Conservation (phyloP, 257 asterid species). For the Anisodus acutangulus region DNA sequence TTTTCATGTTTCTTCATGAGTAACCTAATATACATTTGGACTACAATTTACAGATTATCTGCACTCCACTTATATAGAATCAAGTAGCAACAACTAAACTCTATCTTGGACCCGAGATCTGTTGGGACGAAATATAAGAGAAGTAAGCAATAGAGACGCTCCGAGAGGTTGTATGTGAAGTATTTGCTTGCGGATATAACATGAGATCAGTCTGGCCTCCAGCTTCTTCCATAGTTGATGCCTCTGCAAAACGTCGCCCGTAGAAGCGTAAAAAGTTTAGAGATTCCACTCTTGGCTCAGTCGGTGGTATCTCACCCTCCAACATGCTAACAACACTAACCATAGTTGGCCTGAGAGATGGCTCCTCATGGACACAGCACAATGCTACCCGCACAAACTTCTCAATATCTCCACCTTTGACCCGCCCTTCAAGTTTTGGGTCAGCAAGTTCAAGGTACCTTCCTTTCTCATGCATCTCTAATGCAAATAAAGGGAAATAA, state of each 20-base stretch:
- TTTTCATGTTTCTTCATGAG: conserved; percentile 6
- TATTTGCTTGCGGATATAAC: conserved; percentile 46
- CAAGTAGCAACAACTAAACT: background rate
- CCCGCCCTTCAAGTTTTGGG: conserved; percentile 59
- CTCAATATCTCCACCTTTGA: conserved; percentile 57
- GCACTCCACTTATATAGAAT: conserved; percentile 3
- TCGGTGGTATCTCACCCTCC: conserved; percentile 55
- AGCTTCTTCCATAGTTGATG: conserved; percentile 43
- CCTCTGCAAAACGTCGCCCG: conserved; percentile 70
- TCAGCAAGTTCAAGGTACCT: conserved; percentile 73
- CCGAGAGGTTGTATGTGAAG: conserved; percentile 51
- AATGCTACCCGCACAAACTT: conserved; percentile 65
- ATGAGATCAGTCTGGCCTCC: conserved; percentile 39
- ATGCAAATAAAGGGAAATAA: conserved; percentile 66
- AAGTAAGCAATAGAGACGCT: conserved; percentile 37
- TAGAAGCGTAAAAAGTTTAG: conserved; percentile 68
- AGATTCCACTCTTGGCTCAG: conserved; percentile 57
- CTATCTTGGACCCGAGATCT: conserved; percentile 59
- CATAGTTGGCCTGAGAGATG: conserved; percentile 70
- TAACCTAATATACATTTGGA: conserved; percentile 10
- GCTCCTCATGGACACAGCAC: conserved; percentile 85
- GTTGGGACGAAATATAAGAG: conserved; percentile 53
- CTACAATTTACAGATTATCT: conserved; percentile 1
- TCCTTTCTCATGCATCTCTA: conserved; percentile 76
- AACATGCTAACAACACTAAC: conserved; percentile 67